Percentiles rank a stretch among this genome's conserved stretches.
phyloP scores from a whole-genome alignment of 805 yeast species.

The Lipomyces kockii region DNA sequence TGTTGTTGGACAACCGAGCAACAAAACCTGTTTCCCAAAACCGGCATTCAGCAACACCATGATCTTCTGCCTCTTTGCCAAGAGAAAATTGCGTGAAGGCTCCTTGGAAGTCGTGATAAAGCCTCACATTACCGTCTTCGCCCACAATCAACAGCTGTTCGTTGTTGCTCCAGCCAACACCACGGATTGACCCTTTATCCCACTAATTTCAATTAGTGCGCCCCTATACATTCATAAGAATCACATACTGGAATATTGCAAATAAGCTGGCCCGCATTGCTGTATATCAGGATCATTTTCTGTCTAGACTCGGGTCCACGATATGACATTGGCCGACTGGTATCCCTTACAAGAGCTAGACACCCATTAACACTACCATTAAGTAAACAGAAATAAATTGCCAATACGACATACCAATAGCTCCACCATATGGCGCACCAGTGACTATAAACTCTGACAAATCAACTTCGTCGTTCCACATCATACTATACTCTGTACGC shows the following conservation, averaged over 20 bases:
- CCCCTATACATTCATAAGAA: not conserved
- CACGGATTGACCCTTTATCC: constrained; percentile 58
- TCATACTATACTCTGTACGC: constrained; percentile 29
- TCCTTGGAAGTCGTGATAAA: constrained; percentile 68
- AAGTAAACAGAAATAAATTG: constrained; percentile 16
- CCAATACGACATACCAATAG: constrained; percentile 49
- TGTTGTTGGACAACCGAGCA: constrained; percentile 49
- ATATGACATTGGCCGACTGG: constrained; percentile 32
- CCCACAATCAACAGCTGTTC: constrained; percentile 64
- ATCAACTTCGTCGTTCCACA: constrained; percentile 45
- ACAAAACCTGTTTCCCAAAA: constrained; percentile 54
- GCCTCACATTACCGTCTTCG: constrained; percentile 57
- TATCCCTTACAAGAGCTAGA: constrained; percentile 38
- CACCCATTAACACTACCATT: not conserved
- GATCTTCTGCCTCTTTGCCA: constrained; percentile 45
- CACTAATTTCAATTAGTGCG: constrained; percentile 39
- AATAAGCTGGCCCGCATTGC: constrained; percentile 44
- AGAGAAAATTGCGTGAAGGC: constrained; percentile 62
- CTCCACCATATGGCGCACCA: constrained; percentile 58
- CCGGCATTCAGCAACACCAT: constrained; percentile 46
- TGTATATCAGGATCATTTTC: constrained; percentile 41
- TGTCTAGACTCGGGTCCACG: constrained; percentile 36
- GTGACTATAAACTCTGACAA: constrained; percentile 53
- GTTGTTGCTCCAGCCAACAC: constrained; percentile 56
- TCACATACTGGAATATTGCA: constrained; percentile 34